These are phyloP conservation scores for Vitrella brassicaformis DNA, from an alignment of 73 alveolate species.

Conservation along the genomic window DNA sequence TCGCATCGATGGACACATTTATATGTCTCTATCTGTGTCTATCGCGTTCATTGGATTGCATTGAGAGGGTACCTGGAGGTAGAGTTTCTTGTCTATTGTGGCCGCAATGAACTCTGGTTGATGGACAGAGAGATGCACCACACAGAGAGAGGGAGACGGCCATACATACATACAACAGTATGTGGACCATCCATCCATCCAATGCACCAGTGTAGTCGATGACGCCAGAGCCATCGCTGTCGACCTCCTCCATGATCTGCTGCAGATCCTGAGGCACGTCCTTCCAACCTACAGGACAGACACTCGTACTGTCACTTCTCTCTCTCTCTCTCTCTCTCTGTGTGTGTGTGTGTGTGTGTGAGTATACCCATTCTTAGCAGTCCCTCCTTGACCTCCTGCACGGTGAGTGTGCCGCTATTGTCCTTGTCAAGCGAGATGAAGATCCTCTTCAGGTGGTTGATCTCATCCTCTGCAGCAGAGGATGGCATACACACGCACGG, in stretches of 20 bases:
- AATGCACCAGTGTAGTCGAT: constrained; percentile 12
- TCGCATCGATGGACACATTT: not conserved
- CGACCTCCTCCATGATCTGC: constrained; percentile 27
- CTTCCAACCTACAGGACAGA: not conserved
- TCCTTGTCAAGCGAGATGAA: constrained; percentile 18
- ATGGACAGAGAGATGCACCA: no score
- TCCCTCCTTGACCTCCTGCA: constrained; percentile 10
- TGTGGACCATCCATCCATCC: not conserved
- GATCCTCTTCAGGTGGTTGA: constrained; percentile 16
- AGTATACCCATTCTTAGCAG: not conserved
- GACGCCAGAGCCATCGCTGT: constrained; percentile 27
- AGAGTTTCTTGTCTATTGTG: constrained; percentile 21
- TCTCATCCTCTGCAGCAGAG: constrained; percentile 1
- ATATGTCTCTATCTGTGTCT: not conserved
- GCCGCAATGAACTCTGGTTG: constrained; percentile 26
- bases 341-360: no score
- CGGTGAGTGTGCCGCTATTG: constrained; percentile 16
- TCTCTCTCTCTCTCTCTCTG: no score
- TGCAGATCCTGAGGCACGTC: not conserved
- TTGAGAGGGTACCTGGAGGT: constrained; percentile 13
- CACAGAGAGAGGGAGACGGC: no score
- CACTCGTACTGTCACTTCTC: no score
- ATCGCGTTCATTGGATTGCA: no score
- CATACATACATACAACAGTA: not conserved
- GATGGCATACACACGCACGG: not conserved